A percentile compares a stretch with the other conserved stretches of the same genome.
Evolutionary conservation across 345 rosid species (phyloP).

Genomic region (Syzygium aqueum): DNA sequence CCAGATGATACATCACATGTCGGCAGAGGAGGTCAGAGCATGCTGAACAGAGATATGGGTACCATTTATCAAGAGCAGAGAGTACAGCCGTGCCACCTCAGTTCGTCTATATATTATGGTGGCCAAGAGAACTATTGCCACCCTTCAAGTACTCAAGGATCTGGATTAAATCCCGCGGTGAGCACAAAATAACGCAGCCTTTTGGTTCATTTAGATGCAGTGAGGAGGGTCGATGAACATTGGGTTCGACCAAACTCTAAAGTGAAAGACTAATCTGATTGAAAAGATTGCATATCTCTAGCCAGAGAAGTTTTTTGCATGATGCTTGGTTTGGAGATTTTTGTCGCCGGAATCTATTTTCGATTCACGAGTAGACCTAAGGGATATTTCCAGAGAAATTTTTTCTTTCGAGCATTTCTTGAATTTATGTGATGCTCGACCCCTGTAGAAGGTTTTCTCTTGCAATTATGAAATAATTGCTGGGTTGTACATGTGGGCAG

Average conservation of each 20-base stretch:
- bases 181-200: not conserved
- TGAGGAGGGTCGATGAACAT: not conserved
- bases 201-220: not conserved
- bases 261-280: not conserved
- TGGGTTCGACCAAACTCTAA: not conserved
- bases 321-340: not conserved
- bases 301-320: not conserved
- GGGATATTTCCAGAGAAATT: not conserved
- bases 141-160: slow-evolving; percentile 30
- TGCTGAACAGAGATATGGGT: slow-evolving; percentile 14
- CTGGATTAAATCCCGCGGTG: slow-evolving; percentile 41
- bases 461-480: not conserved
- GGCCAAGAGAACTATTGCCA: slow-evolving; percentile 30
- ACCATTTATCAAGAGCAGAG: slow-evolving; percentile 33
- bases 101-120: slow-evolving; percentile 37
- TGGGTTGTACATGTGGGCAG: not conserved
- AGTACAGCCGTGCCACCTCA: slow-evolving; percentile 31
- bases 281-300: not conserved
- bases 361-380: not conserved
- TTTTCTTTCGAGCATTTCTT: not conserved
- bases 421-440: not conserved
- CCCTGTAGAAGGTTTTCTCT: not conserved
- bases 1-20: slow-evolving; percentile 28
- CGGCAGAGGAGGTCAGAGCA: slow-evolving; percentile 19
- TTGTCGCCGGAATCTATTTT: not conserved